Conservation (phyloP, 306 rosid species). For the Lathyrus tuberosus region DNA sequence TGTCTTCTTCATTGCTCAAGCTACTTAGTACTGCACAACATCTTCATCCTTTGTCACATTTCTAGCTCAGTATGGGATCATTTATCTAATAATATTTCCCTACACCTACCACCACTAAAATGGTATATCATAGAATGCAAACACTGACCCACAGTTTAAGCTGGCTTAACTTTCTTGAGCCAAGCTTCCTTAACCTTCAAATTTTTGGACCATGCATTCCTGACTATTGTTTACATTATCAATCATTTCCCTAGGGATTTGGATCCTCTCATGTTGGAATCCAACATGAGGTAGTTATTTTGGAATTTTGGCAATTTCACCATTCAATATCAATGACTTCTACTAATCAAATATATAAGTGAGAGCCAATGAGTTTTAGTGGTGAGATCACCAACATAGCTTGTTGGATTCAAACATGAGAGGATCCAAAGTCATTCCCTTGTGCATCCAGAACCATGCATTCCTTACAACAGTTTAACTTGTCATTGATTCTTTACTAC, state of each 20-base stretch:
- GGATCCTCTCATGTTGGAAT: background rate
- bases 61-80: background rate
- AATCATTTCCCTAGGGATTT: background rate
- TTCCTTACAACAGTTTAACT: background rate
- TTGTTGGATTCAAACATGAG: background rate
- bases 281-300: background rate
- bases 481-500: background rate
- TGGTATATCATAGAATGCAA: background rate
- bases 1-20: background rate
- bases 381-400: background rate
- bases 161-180: constrained; percentile 5
- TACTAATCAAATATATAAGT: background rate
- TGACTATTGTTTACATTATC: background rate
- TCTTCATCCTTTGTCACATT: constrained; percentile 3
- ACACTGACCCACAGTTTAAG: background rate
- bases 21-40: constrained; percentile 1
- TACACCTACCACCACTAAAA: background rate
- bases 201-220: background rate
- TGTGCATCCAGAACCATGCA: background rate
- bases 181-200: background rate
- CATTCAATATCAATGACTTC: background rate
- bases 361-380: background rate
- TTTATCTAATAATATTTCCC: background rate
- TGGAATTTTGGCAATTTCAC: background rate
- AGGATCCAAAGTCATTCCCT: background rate